Evolutionary conservation across 768 basidiomycete species (phyloP).

Genomic region (Pulveroboletus ravenelii): DNA sequence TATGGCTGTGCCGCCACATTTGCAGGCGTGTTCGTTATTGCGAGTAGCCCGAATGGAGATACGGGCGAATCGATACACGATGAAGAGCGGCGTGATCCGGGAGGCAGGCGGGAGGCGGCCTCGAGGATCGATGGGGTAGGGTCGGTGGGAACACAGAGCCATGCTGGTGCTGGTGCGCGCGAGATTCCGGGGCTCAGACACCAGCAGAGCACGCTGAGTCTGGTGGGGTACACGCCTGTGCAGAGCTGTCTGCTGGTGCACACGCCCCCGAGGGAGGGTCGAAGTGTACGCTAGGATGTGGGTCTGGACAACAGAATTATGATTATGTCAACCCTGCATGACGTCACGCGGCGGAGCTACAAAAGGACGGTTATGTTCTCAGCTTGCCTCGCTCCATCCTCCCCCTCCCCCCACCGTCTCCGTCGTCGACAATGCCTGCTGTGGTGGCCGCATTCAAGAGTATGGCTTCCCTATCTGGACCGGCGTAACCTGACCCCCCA

Average conservation of each 20-base stretch:
- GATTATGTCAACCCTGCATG: conserved; percentile 15
- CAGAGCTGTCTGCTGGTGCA: conserved; percentile 69
- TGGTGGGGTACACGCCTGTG: conserved; percentile 71
- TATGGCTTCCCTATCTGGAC: conserved; percentile 32
- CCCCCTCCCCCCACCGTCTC: neutral
- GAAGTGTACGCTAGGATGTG: too few relatives aligned
- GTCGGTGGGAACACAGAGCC: conserved; percentile 23
- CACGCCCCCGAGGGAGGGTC: conserved; percentile 51
- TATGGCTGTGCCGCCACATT: conserved; percentile 91
- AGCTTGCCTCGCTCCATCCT: neutral
- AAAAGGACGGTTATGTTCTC: conserved; percentile 24
- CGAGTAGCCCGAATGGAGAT: conserved; percentile 47
- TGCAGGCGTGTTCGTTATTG: conserved; percentile 82
- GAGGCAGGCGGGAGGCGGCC: conserved; percentile 25
- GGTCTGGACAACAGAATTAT: neutral
- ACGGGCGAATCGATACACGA: conserved; percentile 27
- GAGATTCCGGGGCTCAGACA: conserved; percentile 46
- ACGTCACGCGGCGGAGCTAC: conserved; percentile 35
- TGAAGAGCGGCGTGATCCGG: conserved; percentile 31
- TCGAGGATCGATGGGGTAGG: conserved; percentile 25
- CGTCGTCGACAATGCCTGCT: conserved; percentile 47
- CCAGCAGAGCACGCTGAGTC: conserved; percentile 52
- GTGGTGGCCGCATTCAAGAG: conserved; percentile 90
- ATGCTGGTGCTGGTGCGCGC: conserved; percentile 36
- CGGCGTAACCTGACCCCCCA: conserved; percentile 16